Evolutionary conservation across 2,329 filamentous ascomycete species (phyloP).

Genomic region (Remersonia thermophila): DNA sequence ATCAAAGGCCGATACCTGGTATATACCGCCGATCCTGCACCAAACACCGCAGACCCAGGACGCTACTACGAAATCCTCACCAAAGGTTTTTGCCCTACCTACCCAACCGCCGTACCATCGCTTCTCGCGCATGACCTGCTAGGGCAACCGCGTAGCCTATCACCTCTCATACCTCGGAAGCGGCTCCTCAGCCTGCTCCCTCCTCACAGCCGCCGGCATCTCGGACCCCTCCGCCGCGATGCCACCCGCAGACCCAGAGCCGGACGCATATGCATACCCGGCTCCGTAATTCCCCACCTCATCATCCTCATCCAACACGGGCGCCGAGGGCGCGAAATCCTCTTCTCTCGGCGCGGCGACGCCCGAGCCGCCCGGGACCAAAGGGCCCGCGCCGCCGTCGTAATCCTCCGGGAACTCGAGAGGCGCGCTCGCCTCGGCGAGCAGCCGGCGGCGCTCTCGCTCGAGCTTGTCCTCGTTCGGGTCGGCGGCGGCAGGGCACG

Average conservation of each 20-base stretch:
- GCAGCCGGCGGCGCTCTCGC: slow-evolving; percentile 52
- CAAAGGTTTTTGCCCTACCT: too few relatives aligned
- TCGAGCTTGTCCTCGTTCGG: slow-evolving; percentile 67
- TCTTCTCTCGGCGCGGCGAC: slow-evolving; percentile 15
- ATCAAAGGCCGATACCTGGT: too few relatives aligned
- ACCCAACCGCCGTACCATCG: too few relatives aligned
- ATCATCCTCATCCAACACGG: slow-evolving; percentile 36
- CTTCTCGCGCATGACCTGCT: too few relatives aligned
- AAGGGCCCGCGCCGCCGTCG: slow-evolving; percentile 21
- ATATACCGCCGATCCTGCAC: too few relatives aligned
- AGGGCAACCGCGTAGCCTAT: background rate
- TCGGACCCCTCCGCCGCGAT: slow-evolving; percentile 2
- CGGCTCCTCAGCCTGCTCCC: slow-evolving; percentile 13
- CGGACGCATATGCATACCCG: slow-evolving; percentile 15
- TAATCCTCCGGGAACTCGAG: slow-evolving; percentile 44
- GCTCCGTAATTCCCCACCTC: slow-evolving; percentile 15
- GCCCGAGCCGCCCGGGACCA: slow-evolving; percentile 14
- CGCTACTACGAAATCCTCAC: too few relatives aligned
- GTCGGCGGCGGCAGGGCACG: slow-evolving; percentile 15
- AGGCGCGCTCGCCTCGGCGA: slow-evolving; percentile 52
- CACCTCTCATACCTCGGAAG: slow-evolving; percentile 22
- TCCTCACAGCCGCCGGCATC: background rate
- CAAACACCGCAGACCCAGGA: too few relatives aligned
- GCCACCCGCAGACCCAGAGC: slow-evolving; percentile 16
- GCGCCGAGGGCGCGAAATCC: slow-evolving; percentile 41